phyloP scores from a whole-genome alignment of 2,329 filamentous ascomycete species.

The Rutstroemia sp. region DNA sequence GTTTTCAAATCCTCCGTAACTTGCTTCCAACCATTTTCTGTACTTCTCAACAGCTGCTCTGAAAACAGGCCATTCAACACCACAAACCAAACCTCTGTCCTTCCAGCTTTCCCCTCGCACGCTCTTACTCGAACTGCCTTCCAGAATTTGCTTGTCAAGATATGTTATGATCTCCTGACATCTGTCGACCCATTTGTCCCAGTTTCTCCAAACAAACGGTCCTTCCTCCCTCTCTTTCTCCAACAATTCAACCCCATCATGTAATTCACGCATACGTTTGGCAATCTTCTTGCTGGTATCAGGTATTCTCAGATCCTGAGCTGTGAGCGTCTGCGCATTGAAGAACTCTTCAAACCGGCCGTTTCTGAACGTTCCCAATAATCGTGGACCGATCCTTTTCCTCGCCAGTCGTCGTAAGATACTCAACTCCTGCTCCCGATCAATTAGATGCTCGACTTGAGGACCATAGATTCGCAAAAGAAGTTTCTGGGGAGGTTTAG shows the following conservation, averaged over 20 bases:
- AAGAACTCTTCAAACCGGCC: constrained; percentile 95
- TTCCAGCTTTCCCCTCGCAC: constrained; percentile 49
- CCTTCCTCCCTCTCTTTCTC: constrained; percentile 70
- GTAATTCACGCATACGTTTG: constrained; percentile 93
- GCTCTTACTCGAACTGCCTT: constrained; percentile 26
- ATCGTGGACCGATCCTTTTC: constrained; percentile 86
- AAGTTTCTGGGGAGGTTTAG: constrained; percentile 49
- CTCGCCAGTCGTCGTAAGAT: constrained; percentile 79
- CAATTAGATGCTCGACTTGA: constrained; percentile 91
- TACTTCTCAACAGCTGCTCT: constrained; percentile 69
- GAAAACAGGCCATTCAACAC: constrained; percentile 76
- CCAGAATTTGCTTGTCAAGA: constrained; percentile 48
- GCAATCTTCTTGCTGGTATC: constrained; percentile 89
- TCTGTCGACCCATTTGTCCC: constrained; percentile 63
- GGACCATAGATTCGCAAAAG: constrained; percentile 89
- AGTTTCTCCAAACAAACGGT: constrained; percentile 82
- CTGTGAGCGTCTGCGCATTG: constrained; percentile 72
- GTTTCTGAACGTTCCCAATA: constrained; percentile 88
- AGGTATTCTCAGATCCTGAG: constrained; percentile 67
- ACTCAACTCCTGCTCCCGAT: constrained; percentile 80
- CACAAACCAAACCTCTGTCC: constrained; percentile 68
- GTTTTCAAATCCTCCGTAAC: constrained; percentile 59
- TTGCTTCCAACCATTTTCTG: constrained; percentile 61
- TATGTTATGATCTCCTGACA: constrained; percentile 44
- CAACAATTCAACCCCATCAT: constrained; percentile 85